These are phyloP conservation scores for Pseudofabraea citricarpa DNA, from an alignment of 2,329 filamentous ascomycete genomes.

Conservation along the genomic window DNA sequence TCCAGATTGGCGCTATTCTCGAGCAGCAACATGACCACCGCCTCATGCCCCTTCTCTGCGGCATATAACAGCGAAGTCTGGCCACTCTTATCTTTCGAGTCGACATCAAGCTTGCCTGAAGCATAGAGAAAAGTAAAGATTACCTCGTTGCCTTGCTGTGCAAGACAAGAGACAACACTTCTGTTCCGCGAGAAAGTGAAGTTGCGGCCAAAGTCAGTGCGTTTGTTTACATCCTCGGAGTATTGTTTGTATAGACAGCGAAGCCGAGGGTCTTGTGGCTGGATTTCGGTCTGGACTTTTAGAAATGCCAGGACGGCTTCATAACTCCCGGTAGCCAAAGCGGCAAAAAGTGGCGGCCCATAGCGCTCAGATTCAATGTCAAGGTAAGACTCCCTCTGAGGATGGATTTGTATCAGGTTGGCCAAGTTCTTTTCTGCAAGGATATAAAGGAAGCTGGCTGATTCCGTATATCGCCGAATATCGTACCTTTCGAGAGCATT, in stretches of 20 bases:
- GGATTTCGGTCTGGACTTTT: constrained; percentile 7
- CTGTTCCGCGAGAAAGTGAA: constrained; percentile 9
- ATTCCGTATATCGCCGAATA: constrained; percentile 19
- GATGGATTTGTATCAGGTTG: constrained; percentile 23
- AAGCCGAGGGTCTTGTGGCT: constrained; percentile 4
- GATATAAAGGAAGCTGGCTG: constrained; percentile 29
- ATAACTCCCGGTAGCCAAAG: constrained; percentile 25
- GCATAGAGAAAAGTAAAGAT: constrained; percentile 9
- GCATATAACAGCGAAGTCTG: constrained; percentile 2
- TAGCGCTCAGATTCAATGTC: constrained; percentile 27
- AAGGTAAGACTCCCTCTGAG: constrained; percentile 14
- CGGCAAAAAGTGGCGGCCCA: constrained; percentile 30
- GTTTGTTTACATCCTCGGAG: constrained; percentile 1
- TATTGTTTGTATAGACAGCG: constrained; percentile 7
- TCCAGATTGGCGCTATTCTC: constrained; percentile 2
- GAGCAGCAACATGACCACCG: constrained; percentile 13
- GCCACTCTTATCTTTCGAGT: constrained; percentile 2
- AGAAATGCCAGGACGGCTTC: constrained; percentile 24
- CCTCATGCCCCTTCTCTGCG: neutral
- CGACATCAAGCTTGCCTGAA: constrained; percentile 6
- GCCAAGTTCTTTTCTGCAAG: constrained; percentile 28
- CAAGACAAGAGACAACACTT: constrained; percentile 4
- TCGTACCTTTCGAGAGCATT: constrained; percentile 28
- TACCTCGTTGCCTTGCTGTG: constrained; percentile 8
- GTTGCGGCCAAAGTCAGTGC: constrained; percentile 1